These are phyloP conservation scores for Coleophoma eucalyptorum DNA, from an alignment of 2,329 filamentous ascomycete genomes.

Conservation along the genomic window DNA sequence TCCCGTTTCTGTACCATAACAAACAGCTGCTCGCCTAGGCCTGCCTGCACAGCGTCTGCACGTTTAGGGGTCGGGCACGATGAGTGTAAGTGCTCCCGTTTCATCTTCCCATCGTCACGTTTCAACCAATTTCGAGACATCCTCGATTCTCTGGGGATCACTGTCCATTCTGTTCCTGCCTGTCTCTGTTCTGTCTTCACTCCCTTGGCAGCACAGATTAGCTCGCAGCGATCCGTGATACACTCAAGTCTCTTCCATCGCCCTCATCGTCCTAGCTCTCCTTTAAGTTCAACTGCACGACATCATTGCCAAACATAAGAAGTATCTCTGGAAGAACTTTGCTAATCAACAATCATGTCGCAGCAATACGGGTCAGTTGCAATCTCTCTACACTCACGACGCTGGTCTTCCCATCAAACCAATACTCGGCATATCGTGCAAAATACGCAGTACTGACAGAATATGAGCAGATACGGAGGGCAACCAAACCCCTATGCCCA, in stretches of 20 bases:
- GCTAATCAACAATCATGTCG: constrained; percentile 22
- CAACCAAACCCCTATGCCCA: constrained; percentile 57
- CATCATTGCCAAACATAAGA: constrained; percentile 4
- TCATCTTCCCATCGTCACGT: constrained; percentile 13
- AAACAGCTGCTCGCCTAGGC: background rate
- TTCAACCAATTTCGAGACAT: constrained; percentile 8
- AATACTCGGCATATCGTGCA: background rate
- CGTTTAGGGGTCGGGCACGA: constrained; percentile 15
- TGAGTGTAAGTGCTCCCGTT: constrained; percentile 24
- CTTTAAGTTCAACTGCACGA: constrained; percentile 1
- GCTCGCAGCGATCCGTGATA: too few species aligned
- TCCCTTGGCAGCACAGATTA: too few species aligned
- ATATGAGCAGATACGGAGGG: constrained; percentile 46
- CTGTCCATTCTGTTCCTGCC: too few species aligned
- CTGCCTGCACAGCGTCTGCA: background rate
- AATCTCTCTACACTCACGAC: background rate
- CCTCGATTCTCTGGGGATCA: background rate
- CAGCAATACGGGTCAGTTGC: constrained; percentile 26
- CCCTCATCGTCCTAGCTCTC: constrained; percentile 1
- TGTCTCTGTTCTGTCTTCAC: too few species aligned
- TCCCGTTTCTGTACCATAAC: too few species aligned
- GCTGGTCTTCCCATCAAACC: background rate
- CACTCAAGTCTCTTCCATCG: background rate
- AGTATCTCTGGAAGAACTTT: constrained; percentile 20
- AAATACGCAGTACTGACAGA: constrained; percentile 6